phyloP scores from a whole-genome alignment of 2,329 filamentous ascomycete species.

The Mariannaea elegans region DNA sequence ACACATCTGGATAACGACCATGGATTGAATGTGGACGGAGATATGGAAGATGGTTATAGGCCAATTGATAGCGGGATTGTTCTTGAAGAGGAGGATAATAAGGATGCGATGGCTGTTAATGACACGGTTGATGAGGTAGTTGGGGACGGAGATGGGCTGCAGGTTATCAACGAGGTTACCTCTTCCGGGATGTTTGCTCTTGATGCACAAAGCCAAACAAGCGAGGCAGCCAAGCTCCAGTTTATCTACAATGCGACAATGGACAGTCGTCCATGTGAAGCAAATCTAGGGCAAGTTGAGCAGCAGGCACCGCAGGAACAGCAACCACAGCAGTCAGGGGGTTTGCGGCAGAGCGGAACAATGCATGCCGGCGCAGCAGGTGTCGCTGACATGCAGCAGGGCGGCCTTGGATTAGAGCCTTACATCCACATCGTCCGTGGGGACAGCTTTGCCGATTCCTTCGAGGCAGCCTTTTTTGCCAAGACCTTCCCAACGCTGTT shows the following conservation, averaged over 20 bases:
- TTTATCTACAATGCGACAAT: slow-evolving; percentile 11
- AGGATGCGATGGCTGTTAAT: slow-evolving; percentile 11
- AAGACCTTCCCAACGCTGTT: slow-evolving; percentile 17
- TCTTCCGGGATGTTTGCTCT: slow-evolving; percentile 15
- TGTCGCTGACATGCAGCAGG: not conserved
- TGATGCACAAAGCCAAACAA: slow-evolving; percentile 4
- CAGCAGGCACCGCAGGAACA: not conserved
- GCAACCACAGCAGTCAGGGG: not conserved
- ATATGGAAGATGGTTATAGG: too few relatives aligned
- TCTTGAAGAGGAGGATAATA: not conserved
- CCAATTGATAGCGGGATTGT: too few relatives aligned
- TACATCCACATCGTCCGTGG: slow-evolving; percentile 13
- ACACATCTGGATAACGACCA: slow-evolving; percentile 2
- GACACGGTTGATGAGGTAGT: slow-evolving; percentile 10
- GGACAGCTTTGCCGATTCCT: not conserved
- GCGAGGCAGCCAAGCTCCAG: slow-evolving; percentile 7
- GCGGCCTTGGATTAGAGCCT: too few relatives aligned
- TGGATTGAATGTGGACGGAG: slow-evolving; percentile 3
- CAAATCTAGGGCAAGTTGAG: too few relatives aligned
- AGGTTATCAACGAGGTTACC: too few relatives aligned
- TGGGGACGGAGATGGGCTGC: too few relatives aligned
- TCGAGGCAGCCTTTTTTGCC: slow-evolving; percentile 14
- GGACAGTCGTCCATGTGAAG: too few relatives aligned
- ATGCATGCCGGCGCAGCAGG: not conserved
- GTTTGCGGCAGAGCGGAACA: too few relatives aligned